Evolutionary conservation across 106 monocot species (phyloP).

Genomic region (Ottelia alismoides): DNA sequence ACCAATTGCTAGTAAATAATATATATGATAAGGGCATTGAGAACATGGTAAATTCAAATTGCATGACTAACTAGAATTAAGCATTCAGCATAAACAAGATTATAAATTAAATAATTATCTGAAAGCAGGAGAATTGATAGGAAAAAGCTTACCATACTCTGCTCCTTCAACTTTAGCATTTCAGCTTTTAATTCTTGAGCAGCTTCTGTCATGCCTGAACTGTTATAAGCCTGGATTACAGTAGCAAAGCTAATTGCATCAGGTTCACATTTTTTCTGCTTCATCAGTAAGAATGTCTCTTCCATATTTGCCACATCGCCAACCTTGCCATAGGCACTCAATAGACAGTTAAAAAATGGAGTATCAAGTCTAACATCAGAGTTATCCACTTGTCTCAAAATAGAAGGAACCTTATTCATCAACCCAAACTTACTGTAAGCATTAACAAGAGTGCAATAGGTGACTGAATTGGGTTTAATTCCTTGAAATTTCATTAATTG

Average conservation of each 20-base stretch:
- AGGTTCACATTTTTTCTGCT: constrained; percentile 65
- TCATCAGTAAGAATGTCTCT: constrained; percentile 68
- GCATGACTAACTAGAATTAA: no score
- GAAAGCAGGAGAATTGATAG: no score
- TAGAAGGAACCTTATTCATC: constrained; percentile 46
- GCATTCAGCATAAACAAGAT: no score
- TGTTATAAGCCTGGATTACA: constrained; percentile 56
- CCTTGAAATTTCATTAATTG: constrained; percentile 74
- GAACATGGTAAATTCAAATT: no score
- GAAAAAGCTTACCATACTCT: no score
- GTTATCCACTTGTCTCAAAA: constrained; percentile 76
- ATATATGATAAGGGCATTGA: no score
- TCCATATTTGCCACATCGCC: constrained; percentile 74
- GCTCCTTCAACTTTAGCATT: constrained; percentile 17
- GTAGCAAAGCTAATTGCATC: constrained; percentile 63
- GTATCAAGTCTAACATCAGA: constrained; percentile 62
- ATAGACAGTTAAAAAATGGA: constrained; percentile 81
- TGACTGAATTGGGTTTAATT: constrained; percentile 72
- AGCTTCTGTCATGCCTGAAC: constrained; percentile 43
- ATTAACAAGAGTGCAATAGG: constrained; percentile 77
- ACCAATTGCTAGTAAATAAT: no score
- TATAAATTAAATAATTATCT: no score
- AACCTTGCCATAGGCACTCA: constrained; percentile 75
- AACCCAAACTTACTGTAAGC: constrained; percentile 54
- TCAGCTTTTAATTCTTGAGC: constrained; percentile 37